phyloP scores from a whole-genome alignment of 2,329 filamentous ascomycete genomes.

The Didymella exigua region DNA sequence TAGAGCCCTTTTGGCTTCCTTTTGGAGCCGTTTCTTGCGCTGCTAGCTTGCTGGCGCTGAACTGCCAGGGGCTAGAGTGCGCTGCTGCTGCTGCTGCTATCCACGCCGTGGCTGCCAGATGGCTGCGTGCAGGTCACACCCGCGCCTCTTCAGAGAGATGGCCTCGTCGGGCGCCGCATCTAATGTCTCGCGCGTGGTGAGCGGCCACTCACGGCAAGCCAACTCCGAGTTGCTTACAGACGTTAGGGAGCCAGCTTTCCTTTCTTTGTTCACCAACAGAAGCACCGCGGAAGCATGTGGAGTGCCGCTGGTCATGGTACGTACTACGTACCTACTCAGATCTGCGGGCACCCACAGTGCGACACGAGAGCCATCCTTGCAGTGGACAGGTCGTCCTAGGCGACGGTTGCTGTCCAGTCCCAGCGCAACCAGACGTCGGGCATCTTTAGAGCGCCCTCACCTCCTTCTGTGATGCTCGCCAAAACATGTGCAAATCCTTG shows the following conservation, averaged over 20 bases:
- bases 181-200: constrained; percentile 24
- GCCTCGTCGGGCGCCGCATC: constrained; percentile 23
- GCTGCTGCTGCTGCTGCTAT: constrained; percentile 12
- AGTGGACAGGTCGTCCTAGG: constrained; percentile 13
- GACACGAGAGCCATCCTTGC: constrained; percentile 13
- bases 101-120: constrained; percentile 15
- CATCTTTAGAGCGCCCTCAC: constrained; percentile 3
- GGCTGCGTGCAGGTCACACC: constrained; percentile 29
- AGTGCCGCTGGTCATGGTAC: constrained; percentile 1
- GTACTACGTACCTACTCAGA: constrained; percentile 11
- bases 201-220: constrained; percentile 10
- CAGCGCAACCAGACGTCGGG: constrained; percentile 12
- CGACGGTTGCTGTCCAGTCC: constrained; percentile 7
- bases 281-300: constrained; percentile 6
- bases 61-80: constrained; percentile 28
- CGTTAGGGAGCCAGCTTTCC: constrained; percentile 2
- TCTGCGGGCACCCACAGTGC: constrained; percentile 10
- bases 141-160: constrained; percentile 8
- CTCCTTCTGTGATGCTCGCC: constrained; percentile 19
- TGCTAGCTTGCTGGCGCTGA: constrained; percentile 24
- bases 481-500: constrained; percentile 16
- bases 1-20: constrained; percentile 12
- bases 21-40: constrained; percentile 23
- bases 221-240: constrained; percentile 10
- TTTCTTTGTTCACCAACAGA: constrained; percentile 6